These are phyloP conservation scores for Physcomitrellopsis africana DNA, from an alignment of 225 moss, liverwort and hornwort species.

Conservation along the genomic window DNA sequence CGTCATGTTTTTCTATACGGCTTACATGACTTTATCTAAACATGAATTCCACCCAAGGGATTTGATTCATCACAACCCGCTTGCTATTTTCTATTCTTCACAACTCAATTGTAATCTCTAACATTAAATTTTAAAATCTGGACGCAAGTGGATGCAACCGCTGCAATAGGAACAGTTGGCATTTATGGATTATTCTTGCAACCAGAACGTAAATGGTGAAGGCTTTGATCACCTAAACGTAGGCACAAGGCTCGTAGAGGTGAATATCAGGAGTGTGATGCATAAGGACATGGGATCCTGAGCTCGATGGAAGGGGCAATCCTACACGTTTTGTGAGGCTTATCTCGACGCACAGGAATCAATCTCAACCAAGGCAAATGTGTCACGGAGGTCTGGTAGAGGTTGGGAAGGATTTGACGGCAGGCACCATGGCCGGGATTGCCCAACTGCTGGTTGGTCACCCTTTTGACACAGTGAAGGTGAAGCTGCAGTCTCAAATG, in stretches of 20 bases:
- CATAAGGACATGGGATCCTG: slow-evolving; percentile 10
- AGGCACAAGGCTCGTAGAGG: slow-evolving; percentile 15
- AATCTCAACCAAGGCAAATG: slow-evolving; percentile 12
- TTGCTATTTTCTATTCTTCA: too few species aligned
- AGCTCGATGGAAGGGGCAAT: not conserved
- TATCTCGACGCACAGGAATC: slow-evolving; percentile 1
- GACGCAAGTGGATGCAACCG: not conserved
- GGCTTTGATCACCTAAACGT: slow-evolving; percentile 22
- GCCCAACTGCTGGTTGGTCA: slow-evolving; percentile 87
- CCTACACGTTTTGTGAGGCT: slow-evolving; percentile 8
- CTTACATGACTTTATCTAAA: too few species aligned
- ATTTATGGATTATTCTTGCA: slow-evolving; percentile 26
- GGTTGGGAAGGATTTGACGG: slow-evolving; percentile 86
- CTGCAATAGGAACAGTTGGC: slow-evolving; percentile 32
- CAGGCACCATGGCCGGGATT: slow-evolving; percentile 84
- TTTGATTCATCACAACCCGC: too few species aligned
- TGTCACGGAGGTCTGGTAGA: slow-evolving; percentile 56
- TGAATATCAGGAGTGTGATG: slow-evolving; percentile 28
- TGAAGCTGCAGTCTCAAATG: slow-evolving; percentile 87
- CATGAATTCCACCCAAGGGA: too few species aligned
- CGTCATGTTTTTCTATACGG: too few species aligned
- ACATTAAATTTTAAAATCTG: not conserved
- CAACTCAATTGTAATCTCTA: not conserved
- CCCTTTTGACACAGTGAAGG: slow-evolving; percentile 93
- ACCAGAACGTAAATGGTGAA: not conserved